Evolutionary conservation across 352 stramenopile genomes (phyloP).

Genomic region (Globisporangium alternatum): DNA sequence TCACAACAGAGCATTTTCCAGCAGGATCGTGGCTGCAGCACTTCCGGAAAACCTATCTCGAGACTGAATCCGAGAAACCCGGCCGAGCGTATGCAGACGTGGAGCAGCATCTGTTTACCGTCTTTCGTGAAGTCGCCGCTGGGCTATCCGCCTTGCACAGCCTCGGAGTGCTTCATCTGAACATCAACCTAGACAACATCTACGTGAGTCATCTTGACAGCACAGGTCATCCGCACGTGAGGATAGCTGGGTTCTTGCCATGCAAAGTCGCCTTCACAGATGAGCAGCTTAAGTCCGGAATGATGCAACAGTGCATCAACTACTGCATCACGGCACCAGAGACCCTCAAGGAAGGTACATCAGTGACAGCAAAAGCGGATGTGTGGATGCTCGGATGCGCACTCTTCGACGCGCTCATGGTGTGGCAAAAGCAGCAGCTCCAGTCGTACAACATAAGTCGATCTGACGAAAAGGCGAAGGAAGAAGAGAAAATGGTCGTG

Average conservation of each 20-base stretch:
- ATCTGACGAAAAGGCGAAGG: background rate
- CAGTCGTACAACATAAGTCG: constrained; percentile 12
- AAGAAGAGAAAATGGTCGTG: constrained; percentile 22
- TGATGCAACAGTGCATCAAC: constrained; percentile 42
- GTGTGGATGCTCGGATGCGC: constrained; percentile 66
- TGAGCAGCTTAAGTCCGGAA: constrained; percentile 20
- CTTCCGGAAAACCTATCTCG: constrained; percentile 25
- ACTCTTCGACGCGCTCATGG: constrained; percentile 49
- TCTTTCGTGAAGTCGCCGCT: constrained; percentile 48
- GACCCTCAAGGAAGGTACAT: constrained; percentile 19
- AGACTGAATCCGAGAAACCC: background rate
- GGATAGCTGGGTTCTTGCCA: constrained; percentile 36
- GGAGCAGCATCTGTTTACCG: constrained; percentile 30
- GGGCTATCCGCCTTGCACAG: constrained; percentile 58
- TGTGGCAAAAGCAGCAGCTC: constrained; percentile 49
- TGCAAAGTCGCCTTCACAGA: constrained; percentile 44
- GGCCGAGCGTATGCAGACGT: constrained; percentile 18
- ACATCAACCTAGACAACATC: constrained; percentile 50
- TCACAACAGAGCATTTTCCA: constrained; percentile 41
- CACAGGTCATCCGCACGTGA: constrained; percentile 19
- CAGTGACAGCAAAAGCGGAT: constrained; percentile 46
- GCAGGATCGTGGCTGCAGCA: constrained; percentile 33
- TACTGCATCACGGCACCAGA: constrained; percentile 44
- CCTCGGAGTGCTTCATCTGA: constrained; percentile 46
- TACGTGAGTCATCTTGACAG: constrained; percentile 24